These are phyloP conservation scores for Phaseolus coccineus DNA, from an alignment of 331 rosid species.

Conservation along the genomic window DNA sequence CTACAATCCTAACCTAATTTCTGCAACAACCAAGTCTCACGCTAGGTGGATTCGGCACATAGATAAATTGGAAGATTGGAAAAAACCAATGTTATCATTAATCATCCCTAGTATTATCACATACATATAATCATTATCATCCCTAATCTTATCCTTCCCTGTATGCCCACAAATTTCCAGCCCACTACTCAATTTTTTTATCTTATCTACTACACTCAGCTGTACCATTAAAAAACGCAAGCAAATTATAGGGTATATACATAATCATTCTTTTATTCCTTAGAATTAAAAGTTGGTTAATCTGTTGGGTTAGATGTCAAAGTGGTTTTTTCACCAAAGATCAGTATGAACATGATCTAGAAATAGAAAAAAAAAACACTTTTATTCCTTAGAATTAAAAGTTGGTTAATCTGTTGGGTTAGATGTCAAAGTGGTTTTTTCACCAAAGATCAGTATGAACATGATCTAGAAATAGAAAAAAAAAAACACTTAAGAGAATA, in stretches of 20 bases:
- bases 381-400: not conserved
- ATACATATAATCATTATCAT: not conserved
- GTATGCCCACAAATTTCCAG: not conserved
- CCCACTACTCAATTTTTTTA: not conserved
- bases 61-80: not conserved
- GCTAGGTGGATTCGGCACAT: not conserved
- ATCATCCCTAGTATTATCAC: no score
- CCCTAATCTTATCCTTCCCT: not conserved
- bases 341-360: not conserved
- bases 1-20: not conserved
- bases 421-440: not conserved
- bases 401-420: not conserved
- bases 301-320: not conserved
- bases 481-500: not conserved
- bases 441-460: not conserved
- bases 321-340: not conserved
- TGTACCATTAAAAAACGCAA: not conserved
- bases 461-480: not conserved
- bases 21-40: slow-evolving; percentile 7
- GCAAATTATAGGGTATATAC: not conserved
- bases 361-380: not conserved
- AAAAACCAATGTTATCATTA: not conserved
- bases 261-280: not conserved
- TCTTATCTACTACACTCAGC: not conserved
- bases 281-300: not conserved